Conservation (phyloP, 768 basidiomycete species). For the Peribolospora kevripleyi region DNA sequence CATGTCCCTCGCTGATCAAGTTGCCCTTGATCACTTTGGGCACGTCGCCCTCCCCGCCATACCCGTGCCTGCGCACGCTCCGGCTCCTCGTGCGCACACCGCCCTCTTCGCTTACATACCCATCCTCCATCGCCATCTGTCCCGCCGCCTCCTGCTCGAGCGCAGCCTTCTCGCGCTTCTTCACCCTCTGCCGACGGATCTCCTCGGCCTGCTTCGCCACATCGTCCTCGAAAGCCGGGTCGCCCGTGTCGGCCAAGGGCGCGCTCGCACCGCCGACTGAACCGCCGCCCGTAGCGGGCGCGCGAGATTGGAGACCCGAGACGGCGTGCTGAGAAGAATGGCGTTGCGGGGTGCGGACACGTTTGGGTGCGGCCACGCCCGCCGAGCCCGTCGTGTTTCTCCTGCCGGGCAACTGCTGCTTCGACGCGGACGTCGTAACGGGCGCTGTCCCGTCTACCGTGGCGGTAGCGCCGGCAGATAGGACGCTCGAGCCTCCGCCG, state of each 20-base stretch:
- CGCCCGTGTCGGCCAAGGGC: conserved; percentile 12
- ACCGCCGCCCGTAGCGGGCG: neutral
- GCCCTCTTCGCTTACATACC: conserved; percentile 4
- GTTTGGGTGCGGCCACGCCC: too few relatives aligned
- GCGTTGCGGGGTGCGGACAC: too few relatives aligned
- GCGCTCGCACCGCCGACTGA: too few relatives aligned
- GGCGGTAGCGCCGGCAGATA: too few relatives aligned
- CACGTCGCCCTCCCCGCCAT: conserved; percentile 21
- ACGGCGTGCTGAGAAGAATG: too few relatives aligned
- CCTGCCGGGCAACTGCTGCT: too few relatives aligned
- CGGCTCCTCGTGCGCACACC: conserved; percentile 3
- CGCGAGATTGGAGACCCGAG: neutral
- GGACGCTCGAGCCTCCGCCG: too few relatives aligned
- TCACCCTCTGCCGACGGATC: conserved; percentile 50
- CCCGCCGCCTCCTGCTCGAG: conserved; percentile 14
- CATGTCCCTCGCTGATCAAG: conserved; percentile 91
- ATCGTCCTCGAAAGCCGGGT: conserved; percentile 34
- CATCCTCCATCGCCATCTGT: conserved; percentile 9
- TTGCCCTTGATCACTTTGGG: conserved; percentile 61
- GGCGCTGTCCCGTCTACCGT: too few relatives aligned
- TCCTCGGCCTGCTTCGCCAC: conserved; percentile 75
- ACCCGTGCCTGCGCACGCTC: neutral
- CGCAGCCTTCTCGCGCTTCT: conserved; percentile 33
- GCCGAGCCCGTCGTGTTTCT: too few relatives aligned
- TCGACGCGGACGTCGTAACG: too few relatives aligned